Conservation (phyloP, 192 early-diverging fungal species). For the Coemansia sp. region DNA sequence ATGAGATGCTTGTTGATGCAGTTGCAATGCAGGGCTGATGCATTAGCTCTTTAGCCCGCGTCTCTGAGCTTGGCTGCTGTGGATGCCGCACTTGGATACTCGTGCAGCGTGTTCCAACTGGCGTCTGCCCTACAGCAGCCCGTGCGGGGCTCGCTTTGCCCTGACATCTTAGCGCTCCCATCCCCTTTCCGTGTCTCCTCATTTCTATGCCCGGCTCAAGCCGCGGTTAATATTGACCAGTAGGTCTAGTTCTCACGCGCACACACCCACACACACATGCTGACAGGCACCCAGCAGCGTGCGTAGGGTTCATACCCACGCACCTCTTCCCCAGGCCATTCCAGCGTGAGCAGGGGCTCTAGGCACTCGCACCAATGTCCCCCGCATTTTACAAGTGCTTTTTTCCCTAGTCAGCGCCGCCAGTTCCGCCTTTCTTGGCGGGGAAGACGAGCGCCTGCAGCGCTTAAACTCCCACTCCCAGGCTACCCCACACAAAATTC, state of each 20-base stretch:
- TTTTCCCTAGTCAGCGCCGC: not conserved
- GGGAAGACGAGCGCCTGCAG: not conserved
- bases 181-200: not conserved
- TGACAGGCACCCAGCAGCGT: not conserved
- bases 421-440: not conserved
- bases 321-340: conserved; percentile 9
- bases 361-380: not conserved
- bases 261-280: not conserved
- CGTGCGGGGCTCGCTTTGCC: not conserved
- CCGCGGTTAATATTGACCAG: conserved; percentile 2
- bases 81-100: not conserved
- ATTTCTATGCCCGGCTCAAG: not conserved
- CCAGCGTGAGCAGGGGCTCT: not conserved
- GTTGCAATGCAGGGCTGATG: not conserved
- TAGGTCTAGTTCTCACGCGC: not conserved
- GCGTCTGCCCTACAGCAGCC: not conserved
- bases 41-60: not conserved
- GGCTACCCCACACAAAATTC: conserved; percentile 1
- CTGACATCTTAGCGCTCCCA: not conserved
- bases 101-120: not conserved
- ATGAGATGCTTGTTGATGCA: not conserved
- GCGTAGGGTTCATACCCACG: conserved; percentile 7
- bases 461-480: conserved; percentile 4
- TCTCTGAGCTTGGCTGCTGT: not conserved
- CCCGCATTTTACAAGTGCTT: not conserved